phyloP scores from a whole-genome alignment of 2,329 filamentous ascomycete species.

The Aureobasidium vineae region DNA sequence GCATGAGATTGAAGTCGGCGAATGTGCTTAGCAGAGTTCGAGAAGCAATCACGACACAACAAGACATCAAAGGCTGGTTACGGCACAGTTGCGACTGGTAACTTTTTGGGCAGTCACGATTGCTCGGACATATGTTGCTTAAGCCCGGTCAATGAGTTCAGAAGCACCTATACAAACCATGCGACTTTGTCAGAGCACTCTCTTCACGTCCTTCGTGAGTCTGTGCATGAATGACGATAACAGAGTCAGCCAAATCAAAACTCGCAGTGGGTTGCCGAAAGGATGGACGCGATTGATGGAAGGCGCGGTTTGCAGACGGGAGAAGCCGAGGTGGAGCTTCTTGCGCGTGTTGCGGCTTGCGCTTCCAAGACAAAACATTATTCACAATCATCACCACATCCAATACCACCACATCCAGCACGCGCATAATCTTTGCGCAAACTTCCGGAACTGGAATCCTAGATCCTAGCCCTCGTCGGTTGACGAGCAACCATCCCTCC shows the following conservation, averaged over 20 bases:
- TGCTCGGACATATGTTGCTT: conserved; percentile 13
- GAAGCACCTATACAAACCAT: neutral
- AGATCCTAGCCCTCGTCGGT: conserved; percentile 1
- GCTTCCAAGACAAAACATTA: conserved; percentile 11
- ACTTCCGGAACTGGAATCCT: neutral
- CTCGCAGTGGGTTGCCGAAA: neutral
- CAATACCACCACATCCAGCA: neutral
- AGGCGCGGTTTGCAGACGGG: conserved; percentile 11
- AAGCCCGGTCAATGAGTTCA: conserved; percentile 2
- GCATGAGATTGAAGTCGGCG: neutral
- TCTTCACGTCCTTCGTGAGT: neutral
- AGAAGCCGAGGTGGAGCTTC: conserved; percentile 23
- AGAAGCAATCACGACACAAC: neutral
- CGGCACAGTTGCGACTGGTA: neutral
- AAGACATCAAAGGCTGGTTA: neutral
- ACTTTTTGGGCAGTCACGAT: conserved; percentile 11
- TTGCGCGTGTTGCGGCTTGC: conserved; percentile 23
- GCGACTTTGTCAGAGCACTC: neutral
- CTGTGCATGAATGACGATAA: neutral
- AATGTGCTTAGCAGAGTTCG: neutral
- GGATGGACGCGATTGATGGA: conserved; percentile 2
- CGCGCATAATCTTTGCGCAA: neutral
- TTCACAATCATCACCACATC: neutral
- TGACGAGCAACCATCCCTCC: conserved; percentile 29
- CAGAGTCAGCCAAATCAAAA: neutral